Base-by-base conservation (phyloP, 2,329 filamentous ascomycete genomes). In the Cladosporium sp. region DNA sequence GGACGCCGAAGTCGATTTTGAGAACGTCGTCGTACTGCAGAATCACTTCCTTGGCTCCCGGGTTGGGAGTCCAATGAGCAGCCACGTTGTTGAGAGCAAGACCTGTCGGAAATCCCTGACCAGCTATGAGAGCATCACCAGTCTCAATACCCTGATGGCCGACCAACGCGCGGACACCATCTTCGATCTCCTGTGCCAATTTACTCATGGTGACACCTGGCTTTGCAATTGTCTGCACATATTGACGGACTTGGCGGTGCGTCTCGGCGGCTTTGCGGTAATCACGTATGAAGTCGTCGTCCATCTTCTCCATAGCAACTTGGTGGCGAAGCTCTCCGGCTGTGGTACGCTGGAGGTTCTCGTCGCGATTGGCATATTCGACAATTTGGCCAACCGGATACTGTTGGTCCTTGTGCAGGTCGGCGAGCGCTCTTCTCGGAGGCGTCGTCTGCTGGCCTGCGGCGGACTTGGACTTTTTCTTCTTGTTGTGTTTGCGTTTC, bases 101-200 rank as follows among this genome's bases (percentile, higher is more conserved):
- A 55, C 91, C 91, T 20, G 88, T 91, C 5, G 91, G 91, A 76
- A 96, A 96, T 3, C 89, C 91, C 83, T 95, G 90, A 58, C 91
- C 90, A 34, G 86, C 90, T 68, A 86, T 84, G 63, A 92, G 77
- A 56, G 86, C 87, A 68, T 95, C 90, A 5, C 91, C 91, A 67
- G 92, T 88, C 61, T 88, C 82, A 43, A 94, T 75, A 7, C 90
- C 91, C 65, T 83, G 80, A 72, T 95, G 89, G 5, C 89, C 90
- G 2, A 88, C 88, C 63, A 95, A 75, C 34, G 87, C 84, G 63
- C 90, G 84, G 37, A 94, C 89, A 54, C 88, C 84, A 71, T 93
- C 85, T 74, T 95, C 91, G 67, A 96, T 95, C n/a, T 87, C 88
- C 71, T 93, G 87, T 8, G 90, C 89, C 65, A 95, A 93, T 73